Evolutionary conservation across 345 rosid genomes (phyloP), one percentile per base, ranked within the genome.

Genomic region (Aurinia saxatilis): DNA sequence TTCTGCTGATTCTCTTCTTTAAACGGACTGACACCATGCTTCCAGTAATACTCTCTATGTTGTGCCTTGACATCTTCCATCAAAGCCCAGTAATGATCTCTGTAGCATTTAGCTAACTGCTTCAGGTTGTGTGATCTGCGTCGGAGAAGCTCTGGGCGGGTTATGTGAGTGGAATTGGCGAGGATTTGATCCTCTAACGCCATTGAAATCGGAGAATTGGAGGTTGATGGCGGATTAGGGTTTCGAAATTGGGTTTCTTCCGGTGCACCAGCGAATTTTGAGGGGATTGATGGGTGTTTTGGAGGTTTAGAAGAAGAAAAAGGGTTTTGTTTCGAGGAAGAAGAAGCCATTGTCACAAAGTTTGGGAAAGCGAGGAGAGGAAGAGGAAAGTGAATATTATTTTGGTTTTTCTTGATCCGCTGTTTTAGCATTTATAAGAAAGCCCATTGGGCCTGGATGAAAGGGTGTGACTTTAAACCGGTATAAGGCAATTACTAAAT

Each of bases 71-170:
- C 71, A 37, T 86, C 88, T 46, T 82, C 90, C 95, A 80, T 79
- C n/a, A 84, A 30, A 8, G 73, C 78, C 95, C 88, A 84, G 80
- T 82, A 82, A 46, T 77, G 73, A 46, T 66, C 69, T 68, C 59
- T 72, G 61, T 80, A 86, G 56, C 66, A 64, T 41, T n/a, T 71
- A 0, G 66, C 71, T 12, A 93, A 91, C 63, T 81, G 90, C 50
- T 46, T 85, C 14, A 90, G 71, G 47, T 61, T 57, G 58, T 63
- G 86, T 12, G 91, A 78, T 2, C 99, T 79, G 16, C 96, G 90
- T 49, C 73, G 72, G 57, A 87, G 81, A 46, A 93, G 85, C 81
- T 93, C 95, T 1, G 73, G 59, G 30, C 84, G 90, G 2, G 95
- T 79, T 46, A 87, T 77, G 75, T 87, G 85, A 19, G 86, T 50